phyloP scores from a whole-genome alignment of 352 stramenopile genomes.

The Detonula confervacea region DNA sequence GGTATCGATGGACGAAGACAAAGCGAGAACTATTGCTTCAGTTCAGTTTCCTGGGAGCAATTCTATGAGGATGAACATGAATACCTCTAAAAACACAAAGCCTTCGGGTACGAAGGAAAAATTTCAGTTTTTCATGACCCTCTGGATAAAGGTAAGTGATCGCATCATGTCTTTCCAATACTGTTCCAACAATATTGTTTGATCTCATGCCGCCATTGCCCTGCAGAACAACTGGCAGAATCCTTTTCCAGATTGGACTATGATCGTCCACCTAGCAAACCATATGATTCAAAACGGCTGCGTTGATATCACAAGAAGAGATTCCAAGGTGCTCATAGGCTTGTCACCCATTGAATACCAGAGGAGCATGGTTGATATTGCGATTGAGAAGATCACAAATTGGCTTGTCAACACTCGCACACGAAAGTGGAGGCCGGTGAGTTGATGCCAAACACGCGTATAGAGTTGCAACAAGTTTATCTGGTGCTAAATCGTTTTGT shows the following conservation, averaged over 20 bases:
- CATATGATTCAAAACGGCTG: constrained; percentile 18
- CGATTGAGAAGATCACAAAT: constrained; percentile 31
- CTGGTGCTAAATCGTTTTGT: neutral
- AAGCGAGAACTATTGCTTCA: neutral
- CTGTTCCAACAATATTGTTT: no score
- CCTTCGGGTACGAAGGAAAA: neutral
- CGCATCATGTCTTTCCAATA: no score
- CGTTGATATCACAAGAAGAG: neutral
- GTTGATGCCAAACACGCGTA: no score
- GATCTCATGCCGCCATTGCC: no score
- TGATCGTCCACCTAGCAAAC: constrained; percentile 14
- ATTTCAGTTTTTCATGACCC: neutral
- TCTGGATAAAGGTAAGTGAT: neutral
- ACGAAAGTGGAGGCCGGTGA: constrained; percentile 56
- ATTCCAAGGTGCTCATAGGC: neutral
- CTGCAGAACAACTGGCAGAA: neutral
- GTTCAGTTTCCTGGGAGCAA: neutral
- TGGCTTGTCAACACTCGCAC: constrained; percentile 54
- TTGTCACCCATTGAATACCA: neutral
- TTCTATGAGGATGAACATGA: neutral
- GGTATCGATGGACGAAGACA: neutral
- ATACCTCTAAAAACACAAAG: neutral
- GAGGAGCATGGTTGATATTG: neutral
- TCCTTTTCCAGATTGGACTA: constrained; percentile 22
- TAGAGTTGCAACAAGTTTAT: no score